Evolutionary conservation across 2,329 filamentous ascomycete genomes (phyloP), one percentile per base, ranked within the genome.

Genomic region (Calonectria pauciramosa): DNA sequence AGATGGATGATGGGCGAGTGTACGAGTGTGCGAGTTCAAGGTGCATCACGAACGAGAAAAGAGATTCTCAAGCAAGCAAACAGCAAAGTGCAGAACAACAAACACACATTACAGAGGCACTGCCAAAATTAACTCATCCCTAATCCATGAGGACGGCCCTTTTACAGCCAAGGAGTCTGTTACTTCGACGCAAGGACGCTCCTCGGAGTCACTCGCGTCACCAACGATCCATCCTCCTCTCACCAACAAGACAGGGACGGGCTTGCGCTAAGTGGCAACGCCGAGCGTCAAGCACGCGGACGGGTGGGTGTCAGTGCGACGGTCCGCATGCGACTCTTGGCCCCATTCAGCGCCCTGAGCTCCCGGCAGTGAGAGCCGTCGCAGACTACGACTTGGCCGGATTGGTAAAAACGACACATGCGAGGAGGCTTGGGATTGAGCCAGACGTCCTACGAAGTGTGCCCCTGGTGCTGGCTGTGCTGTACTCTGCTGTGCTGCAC

Each of bases 251-350:
- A 38, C 56, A 63, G 56, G 56, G 56, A 41, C 23, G 14, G 56
- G 56, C 56, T 41, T 63, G 56, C 56, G 6, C n/a, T 23, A 26
- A 38, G 34, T 38, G 38, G 56, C 23, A 63, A 63, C 56, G 34
- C 56, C 34, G 56, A 63, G 56, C 56, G 56, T 63, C 59, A 44
- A 54, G 51, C 49, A 49, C 26, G 34, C 34, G 47, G 59, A 36
- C 30, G 44, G 47, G 32, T 59, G 69, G 28, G 36, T 34, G 38
- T 70, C 65, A 67, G 67, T 66, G 38, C 41, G 70, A 47, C 56
- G 54, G 71, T 30, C 71, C 65, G 47, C 56, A 63, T 68, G 65
- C 56, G 38, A 65, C 71, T 70, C 59, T 66, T 54, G 36, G 13
- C 63, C 51, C 41, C 64, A 54, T 64, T 36, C 18, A 36, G 54